These are phyloP conservation scores for Apophysomyces variabilis DNA, from an alignment of 371 early-diverging fungal genomes.

Conservation along the genomic window DNA sequence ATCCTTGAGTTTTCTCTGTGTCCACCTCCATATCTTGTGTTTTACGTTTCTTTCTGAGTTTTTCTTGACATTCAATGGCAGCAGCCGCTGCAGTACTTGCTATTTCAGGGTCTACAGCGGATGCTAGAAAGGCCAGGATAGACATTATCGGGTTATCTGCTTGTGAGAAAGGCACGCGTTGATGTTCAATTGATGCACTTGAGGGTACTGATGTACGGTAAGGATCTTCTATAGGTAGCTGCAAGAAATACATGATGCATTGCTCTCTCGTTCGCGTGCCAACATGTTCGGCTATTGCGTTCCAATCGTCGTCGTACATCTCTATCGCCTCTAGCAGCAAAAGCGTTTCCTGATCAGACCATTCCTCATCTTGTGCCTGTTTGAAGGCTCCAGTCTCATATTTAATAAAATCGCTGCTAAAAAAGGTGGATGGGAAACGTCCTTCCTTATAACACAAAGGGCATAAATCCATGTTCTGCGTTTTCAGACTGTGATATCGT, in stretches of 20 bases:
- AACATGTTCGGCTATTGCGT: constrained; percentile 90
- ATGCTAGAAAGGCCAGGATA: constrained; percentile 93
- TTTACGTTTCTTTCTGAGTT: constrained; percentile 36
- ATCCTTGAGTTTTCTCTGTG: constrained; percentile 16
- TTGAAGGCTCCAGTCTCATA: constrained; percentile 58
- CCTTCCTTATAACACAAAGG: constrained; percentile 91
- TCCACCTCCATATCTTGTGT: constrained; percentile 25
- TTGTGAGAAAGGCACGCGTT: constrained; percentile 80
- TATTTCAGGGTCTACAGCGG: constrained; percentile 90
- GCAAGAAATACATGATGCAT: constrained; percentile 94
- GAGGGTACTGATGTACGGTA: constrained; percentile 48
- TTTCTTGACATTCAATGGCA: constrained; percentile 41
- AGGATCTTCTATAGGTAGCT: constrained; percentile 95
- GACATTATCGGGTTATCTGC: constrained; percentile 98
- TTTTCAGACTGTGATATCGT: constrained; percentile 84
- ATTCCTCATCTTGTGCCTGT: constrained; percentile 66
- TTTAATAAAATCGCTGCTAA: constrained; percentile 89
- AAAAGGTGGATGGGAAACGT: constrained; percentile 87
- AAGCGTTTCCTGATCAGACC: constrained; percentile 96
- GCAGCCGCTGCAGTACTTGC: constrained; percentile 80
- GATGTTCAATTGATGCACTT: constrained; percentile 50
- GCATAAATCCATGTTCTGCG: constrained; percentile 86
- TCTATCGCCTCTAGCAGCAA: constrained; percentile 96
- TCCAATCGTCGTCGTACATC: constrained; percentile 97
- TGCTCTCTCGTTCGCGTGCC: constrained; percentile 93